Conservation (phyloP, 495 filamentous ascomycete genomes). For the Aspergillus olivimuriae region DNA sequence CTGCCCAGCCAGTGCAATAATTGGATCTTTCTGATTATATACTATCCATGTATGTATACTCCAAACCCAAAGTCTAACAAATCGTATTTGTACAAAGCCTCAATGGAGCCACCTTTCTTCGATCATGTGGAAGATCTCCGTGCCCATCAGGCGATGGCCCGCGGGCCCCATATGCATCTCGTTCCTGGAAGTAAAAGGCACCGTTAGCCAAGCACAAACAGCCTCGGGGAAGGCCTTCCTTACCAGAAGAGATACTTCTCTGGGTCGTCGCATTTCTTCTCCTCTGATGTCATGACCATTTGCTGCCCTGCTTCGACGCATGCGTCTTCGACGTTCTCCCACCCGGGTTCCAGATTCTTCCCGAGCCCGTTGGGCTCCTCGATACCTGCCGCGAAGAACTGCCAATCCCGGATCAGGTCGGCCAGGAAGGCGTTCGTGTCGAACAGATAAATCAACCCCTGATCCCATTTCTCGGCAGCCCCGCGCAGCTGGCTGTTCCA, state of each 20-base stretch:
- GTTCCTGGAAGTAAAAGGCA: constrained; percentile 36
- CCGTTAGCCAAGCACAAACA: constrained; percentile 11
- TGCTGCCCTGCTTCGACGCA: constrained; percentile 28
- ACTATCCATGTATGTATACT: no score
- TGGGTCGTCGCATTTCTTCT: constrained; percentile 36
- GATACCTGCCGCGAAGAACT: constrained; percentile 37
- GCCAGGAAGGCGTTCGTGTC: constrained; percentile 45
- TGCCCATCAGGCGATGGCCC: constrained; percentile 43
- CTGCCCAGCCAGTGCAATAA: no score
- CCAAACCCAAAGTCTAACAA: no score
- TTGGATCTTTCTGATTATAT: no score
- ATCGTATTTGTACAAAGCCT: neutral
- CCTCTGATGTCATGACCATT: constrained; percentile 33
- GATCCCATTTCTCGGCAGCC: constrained; percentile 33
- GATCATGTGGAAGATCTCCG: constrained; percentile 41
- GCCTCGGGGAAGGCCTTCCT: constrained; percentile 8
- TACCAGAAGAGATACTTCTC: constrained; percentile 50
- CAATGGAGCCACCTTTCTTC: constrained; percentile 28
- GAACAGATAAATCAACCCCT: constrained; percentile 42
- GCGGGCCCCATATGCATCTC: constrained; percentile 45
- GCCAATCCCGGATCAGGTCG: constrained; percentile 41
- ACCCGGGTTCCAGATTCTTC: constrained; percentile 30
- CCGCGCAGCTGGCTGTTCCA: constrained; percentile 43
- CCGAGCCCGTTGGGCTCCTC: constrained; percentile 38
- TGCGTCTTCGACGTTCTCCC: constrained; percentile 33